Base-by-base conservation (phyloP, 306 rosid species). In the Herpetospermum pedunculosum region DNA sequence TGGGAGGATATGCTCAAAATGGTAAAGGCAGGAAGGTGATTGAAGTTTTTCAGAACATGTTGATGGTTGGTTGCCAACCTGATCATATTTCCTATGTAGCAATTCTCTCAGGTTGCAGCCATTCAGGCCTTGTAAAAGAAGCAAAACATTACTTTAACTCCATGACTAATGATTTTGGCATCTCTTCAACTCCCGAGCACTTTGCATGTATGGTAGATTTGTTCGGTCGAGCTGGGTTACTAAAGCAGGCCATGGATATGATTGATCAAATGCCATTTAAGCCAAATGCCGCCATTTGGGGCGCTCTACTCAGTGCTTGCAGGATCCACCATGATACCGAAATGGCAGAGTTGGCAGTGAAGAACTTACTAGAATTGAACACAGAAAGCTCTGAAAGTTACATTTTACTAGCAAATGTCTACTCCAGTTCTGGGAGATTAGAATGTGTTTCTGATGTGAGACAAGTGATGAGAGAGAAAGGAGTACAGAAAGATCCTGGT, bases 91-190 rank as follows among this genome's bases (percentile, higher is more conserved):
- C 87, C 77, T 87, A 75, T 47, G 78, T 87, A 49, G 76, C 84
- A 63, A 79, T 87, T 80, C 80, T 87, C 70, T 87, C 91, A 19
- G 91, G 91, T 23, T 87, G 91, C 78, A 87, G 88, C 77, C 88
- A 84, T 79, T 80, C 86, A 74, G 91, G 91, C 69, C 91, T 84
- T 69, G 83, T 87, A 47, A 72, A 5, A 18, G 87, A 84, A 80
- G 91, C 85, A 41, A 82, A 79, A 52, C 82, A 77, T 79, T 82
- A 84, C 80, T 87, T 82, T 3, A 72, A 68, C 50, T 82, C 87
- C 35, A 84, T 87, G 91, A 78, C 83, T 34, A 54, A 72, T 74
- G 79, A 80, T 77, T 87, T 77, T 74, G 84, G 82, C 41, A 80
- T 84, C 81, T 81, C 80, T 80, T 85, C 88, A 0, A 84, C 88